These are phyloP conservation scores for Dothideomycetes sp. DNA, from an alignment of 2,329 filamentous ascomycete genomes.

Conservation along the genomic window DNA sequence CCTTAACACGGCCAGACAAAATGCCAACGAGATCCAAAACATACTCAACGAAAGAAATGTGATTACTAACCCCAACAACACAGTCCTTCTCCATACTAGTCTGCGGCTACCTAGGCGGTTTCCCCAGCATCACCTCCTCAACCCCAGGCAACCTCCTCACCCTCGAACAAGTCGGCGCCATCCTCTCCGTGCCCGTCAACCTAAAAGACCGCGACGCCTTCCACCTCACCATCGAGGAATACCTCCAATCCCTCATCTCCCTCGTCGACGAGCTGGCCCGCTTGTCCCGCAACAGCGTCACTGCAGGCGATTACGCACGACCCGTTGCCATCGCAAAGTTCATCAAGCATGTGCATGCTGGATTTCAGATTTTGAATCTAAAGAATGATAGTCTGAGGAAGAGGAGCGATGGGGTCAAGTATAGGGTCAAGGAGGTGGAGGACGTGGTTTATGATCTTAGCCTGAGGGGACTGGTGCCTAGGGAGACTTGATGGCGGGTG, in stretches of 20 bases:
- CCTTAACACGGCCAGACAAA: neutral
- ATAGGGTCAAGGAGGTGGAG: conserved; percentile 94
- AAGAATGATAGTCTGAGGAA: conserved; percentile 90
- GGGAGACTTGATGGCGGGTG: no score
- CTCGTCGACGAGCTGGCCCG: conserved; percentile 85
- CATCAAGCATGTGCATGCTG: conserved; percentile 88
- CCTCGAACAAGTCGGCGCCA: conserved; percentile 73
- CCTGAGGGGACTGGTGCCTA: conserved; percentile 61
- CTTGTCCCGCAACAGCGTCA: conserved; percentile 88
- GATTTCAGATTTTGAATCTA: conserved; percentile 92
- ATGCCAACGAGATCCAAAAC: neutral
- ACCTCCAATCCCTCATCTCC: conserved; percentile 76
- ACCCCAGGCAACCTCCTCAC: conserved; percentile 57
- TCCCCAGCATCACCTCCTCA: conserved; percentile 26
- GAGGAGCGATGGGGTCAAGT: conserved; percentile 88
- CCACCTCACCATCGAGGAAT: conserved; percentile 95
- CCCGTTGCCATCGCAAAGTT: conserved; percentile 84
- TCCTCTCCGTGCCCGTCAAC: conserved; percentile 80
- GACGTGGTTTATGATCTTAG: conserved; percentile 96
- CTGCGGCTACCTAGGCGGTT: conserved; percentile 70
- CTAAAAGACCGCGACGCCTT: conserved; percentile 82
- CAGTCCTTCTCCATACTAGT: conserved; percentile 49
- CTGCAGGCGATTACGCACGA: conserved; percentile 74
- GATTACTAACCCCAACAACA: neutral
- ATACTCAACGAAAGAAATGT: neutral